These are phyloP conservation scores for Hemisphaericaspora lyxosophila DNA, from an alignment of 1,139 yeast genomes.

Conservation along the genomic window DNA sequence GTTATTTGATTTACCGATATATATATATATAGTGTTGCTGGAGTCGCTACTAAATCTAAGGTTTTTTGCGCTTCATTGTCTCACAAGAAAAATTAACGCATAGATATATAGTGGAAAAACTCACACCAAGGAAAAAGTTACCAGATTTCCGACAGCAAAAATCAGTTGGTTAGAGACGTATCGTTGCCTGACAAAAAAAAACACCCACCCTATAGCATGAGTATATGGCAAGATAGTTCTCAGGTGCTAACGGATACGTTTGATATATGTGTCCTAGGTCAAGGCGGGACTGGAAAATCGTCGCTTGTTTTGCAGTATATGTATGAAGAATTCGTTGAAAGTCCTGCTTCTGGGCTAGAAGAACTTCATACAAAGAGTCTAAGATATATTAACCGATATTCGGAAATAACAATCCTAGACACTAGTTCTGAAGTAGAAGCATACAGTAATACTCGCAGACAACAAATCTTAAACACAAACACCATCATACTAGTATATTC, in stretches of 20 bases:
- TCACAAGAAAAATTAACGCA: too few species aligned
- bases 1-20: too few species aligned
- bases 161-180: too few species aligned
- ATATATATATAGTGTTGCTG: too few species aligned
- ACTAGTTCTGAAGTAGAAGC: constrained; percentile 25
- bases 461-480: constrained; percentile 31
- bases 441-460: constrained; percentile 26
- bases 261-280: constrained; percentile 38
- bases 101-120: too few species aligned
- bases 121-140: not conserved
- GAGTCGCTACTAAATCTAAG: too few species aligned
- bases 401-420: constrained; percentile 32
- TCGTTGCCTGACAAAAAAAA: too few species aligned
- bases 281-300: constrained; percentile 31
- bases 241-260: constrained; percentile 25
- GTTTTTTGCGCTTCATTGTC: too few species aligned
- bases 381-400: constrained; percentile 14
- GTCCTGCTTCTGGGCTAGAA: constrained; percentile 25
- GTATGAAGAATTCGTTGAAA: constrained; percentile 22
- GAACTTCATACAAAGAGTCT: constrained; percentile 33
- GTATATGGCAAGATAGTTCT: constrained; percentile 13
- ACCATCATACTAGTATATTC: constrained; percentile 35
- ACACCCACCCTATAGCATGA: constrained; percentile 1
- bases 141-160: not conserved
- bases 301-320: constrained; percentile 27